A percentile compares a stretch with the other conserved stretches of the same genome.
Conservation (phyloP, 192 early-diverging fungal species). For the Coemansia reversa region DNA sequence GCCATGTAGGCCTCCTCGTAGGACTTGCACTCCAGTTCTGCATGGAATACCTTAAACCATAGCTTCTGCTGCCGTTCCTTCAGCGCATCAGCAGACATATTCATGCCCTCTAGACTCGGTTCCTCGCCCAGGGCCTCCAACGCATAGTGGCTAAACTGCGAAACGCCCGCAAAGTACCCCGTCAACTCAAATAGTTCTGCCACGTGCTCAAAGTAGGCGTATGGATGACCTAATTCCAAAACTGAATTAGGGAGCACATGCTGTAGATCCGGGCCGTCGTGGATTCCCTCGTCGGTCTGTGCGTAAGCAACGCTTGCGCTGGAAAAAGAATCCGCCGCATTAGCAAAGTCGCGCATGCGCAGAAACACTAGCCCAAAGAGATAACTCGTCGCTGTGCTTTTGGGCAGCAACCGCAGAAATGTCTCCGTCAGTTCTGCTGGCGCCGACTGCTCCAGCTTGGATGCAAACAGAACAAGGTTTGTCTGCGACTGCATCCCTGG, state of each 20-base stretch:
- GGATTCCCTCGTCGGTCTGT: conserved; percentile 17
- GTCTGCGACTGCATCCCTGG: conserved; percentile 8
- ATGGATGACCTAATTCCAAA: conserved; percentile 18
- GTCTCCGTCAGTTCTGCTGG: conserved; percentile 34
- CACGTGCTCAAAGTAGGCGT: conserved; percentile 41
- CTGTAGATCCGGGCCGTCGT: conserved; percentile 28
- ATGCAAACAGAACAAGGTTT: conserved; percentile 31
- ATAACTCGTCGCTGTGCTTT: conserved; percentile 38
- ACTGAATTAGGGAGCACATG: conserved; percentile 26
- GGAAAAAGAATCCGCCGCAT: conserved; percentile 35
- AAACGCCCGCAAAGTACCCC: conserved; percentile 2
- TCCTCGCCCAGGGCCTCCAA: conserved; percentile 30
- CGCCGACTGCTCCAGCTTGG: conserved; percentile 28
- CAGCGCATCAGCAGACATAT: background rate
- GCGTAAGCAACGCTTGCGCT: conserved; percentile 33
- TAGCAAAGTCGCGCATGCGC: conserved; percentile 32
- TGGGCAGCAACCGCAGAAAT: conserved; percentile 33
- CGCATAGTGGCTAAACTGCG: conserved; percentile 36
- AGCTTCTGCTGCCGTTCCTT: conserved; percentile 23
- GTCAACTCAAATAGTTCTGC: conserved; percentile 42
- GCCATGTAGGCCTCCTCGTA: conserved; percentile 54
- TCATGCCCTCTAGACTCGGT: conserved; percentile 7
- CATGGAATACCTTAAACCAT: conserved; percentile 55
- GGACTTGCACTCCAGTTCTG: conserved; percentile 33
- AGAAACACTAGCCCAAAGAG: conserved; percentile 34